Base-by-base conservation (phyloP, 192 early-diverging fungal species). In the Mortierella claussenii region DNA sequence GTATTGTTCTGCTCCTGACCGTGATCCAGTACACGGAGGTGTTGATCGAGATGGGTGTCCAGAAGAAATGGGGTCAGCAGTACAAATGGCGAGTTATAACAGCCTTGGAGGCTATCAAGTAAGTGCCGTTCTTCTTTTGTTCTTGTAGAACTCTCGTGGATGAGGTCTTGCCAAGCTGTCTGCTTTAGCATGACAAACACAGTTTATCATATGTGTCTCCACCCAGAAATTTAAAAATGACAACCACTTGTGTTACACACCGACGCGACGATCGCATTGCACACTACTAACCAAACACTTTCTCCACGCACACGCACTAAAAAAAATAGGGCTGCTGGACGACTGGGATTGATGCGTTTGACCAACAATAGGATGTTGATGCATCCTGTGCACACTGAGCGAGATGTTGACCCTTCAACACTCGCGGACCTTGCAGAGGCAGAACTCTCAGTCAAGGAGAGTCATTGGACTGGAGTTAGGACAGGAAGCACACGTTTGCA, bases 31-130 rank as follows among this genome's bases (percentile, higher is more conserved):
- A 86, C 60, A 83, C 84, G 8, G 89, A 93, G 55, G 91, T 90
- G 37, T 75, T 94, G 37, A 63, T 86, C 17, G 95, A 96, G 67
- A 96, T 96, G 95, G 80, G 83, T 15, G 86, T 88, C 21, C 84
- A 80, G 26, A 92, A 92, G 60, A 79, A 81, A 58, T 83, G 87
- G 61, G 89, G 90, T 37, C 61, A 86, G 42, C 82, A 84, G 68
- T 60, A 71, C 55, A 80, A 87, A 62, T 88, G 89, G 91, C 73
- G 79, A 54, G 80, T 86, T 12, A 86, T 93, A 21, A 69, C 82
- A 27, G 79, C 71, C 50, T 81, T 93, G 51, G 94, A 95, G 68
- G 56, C 85, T 0, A 63, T 84, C 46, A 95, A 94, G 90, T 85
- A 82, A 34, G 83, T 83, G 7, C 13, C 60, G n/a, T n/a, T n/a